Evolutionary conservation across 108 stramenopile species (phyloP).

Genomic region (Discostella pseudostelligera): DNA sequence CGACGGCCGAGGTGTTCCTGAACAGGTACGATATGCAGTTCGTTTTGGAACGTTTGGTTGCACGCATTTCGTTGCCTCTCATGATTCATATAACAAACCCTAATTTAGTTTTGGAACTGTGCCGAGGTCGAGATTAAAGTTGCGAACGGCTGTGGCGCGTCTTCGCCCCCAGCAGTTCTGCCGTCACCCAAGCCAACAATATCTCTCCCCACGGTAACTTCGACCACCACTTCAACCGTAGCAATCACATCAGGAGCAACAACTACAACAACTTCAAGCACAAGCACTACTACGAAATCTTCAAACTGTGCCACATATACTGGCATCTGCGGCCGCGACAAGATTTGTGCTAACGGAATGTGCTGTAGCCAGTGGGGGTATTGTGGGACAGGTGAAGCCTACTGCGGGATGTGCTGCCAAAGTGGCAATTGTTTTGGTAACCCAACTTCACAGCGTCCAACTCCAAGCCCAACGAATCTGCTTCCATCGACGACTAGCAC

Average conservation of each 20-base stretch:
- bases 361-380: conserved; percentile 29
- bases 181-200: neutral
- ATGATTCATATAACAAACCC: no score
- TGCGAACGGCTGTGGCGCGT: conserved; percentile 16
- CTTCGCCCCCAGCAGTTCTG: neutral
- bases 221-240: conserved; percentile 14
- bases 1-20: conserved; percentile 41
- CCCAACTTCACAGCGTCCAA: neutral
- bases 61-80: no score
- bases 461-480: neutral
- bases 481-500: neutral
- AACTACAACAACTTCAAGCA: conserved; percentile 14
- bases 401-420: conserved; percentile 23
- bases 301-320: conserved; percentile 11
- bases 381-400: conserved; percentile 21
- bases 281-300: conserved; percentile 11
- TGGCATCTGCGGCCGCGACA: conserved; percentile 17
- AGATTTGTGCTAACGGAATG: conserved; percentile 13
- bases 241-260: conserved; percentile 9
- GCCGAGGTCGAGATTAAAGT: conserved; percentile 32
- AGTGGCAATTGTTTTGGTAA: conserved; percentile 22
- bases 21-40: conserved; percentile 12
- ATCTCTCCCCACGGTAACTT: neutral
- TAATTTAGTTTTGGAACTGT: conserved; percentile 47
- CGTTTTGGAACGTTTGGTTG: conserved; percentile 37